Evolutionary conservation across 345 rosid species (phyloP), one percentile per base, ranked within the genome.

Genomic region (Clarkia xantiana): DNA sequence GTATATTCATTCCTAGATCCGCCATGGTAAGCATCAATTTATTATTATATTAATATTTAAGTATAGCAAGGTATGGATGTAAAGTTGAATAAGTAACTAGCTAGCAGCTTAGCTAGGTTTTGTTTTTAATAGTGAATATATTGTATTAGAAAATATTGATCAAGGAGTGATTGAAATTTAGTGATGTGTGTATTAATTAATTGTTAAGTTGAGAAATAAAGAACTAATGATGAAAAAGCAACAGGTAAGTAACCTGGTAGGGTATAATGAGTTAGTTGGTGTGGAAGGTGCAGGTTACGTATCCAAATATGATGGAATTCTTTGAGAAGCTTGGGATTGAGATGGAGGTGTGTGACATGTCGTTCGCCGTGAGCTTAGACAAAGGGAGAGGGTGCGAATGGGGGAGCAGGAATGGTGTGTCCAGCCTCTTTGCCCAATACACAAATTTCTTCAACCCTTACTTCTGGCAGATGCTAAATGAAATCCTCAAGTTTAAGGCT

Each of bases 301-400:
- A 82, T 69, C 97, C 97, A 53, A 89, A 89, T 59, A 84, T 80
- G 97, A 73, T 82, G 89, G 89, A 84, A 29, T 75, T 84, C 54
- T 89, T 84, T 29, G 95, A 89, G 75, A 73, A 38, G 18, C 86
- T 82, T 14, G 90, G 90, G 48, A 75, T 84, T 34, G 94, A 82
- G 1, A 80, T 84, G 94, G 93, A 82, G 66, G 18, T 64, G 16
- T 81, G 89, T 2, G 94, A 81, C 57, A 79, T 83, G 97, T 82
- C 97, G 18, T 80, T 89, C 44, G 66, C 97, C 0, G 94, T 80
- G 12, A 89, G 97, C 72, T 69, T 82, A 53, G 86, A 89, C 10
- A 54, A 69, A 38, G 93, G 95, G 18, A 54, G 41, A 44, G 95
- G 95, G 39, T 82, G 65, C 38, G 97, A 89, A 69, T 89, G 97